Base-by-base conservation (phyloP, 768 basidiomycete species). In the Pleurotus eryngii region DNA sequence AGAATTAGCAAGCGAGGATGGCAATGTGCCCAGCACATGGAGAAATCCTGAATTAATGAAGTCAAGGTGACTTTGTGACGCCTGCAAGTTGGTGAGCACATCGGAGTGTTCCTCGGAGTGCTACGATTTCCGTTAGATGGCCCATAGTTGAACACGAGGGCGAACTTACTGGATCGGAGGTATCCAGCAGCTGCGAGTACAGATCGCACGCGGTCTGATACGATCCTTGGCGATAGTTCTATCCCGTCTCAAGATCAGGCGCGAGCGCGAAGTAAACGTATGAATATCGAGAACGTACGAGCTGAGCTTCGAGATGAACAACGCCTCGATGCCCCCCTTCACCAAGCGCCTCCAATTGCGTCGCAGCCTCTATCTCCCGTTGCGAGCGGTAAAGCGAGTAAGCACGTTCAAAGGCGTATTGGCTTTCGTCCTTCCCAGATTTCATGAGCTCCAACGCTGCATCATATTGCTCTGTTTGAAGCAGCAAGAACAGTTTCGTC, bases 371-470 rank as follows among this genome's bases (percentile, higher is more conserved):
- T 1, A 72, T 68, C 72, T 92, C 89, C 53, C 79, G 79, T 55
- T 92, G 88, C n/a, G 93, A 71, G 27, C 94, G 84, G 69, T 97
- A 96, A 54, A 94, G 71, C 27, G 90, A 82, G 67, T 97, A 97
- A 2, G 90, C 87, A 55, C 79, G 77, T 71, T 94, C 92, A 68
- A 93, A 86, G 8, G 74, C 72, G 62, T 73, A 69, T 45, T 63
- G 60, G 26, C 61, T 68, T 60, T 61, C 59, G 17, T 67, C 68
- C 3, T 63, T 48, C 17, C 43, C 18, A 9, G 48, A 64, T 49
- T 65, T 60, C 61, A 89, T 78, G 43, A 94, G 73, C 2, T 75
- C 69, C 7, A 96, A 76, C 3, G 95, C 93, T 11, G 77, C 65
- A 4, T 76, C 71, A 65, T 95, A 92, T 58, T 87, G 87, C 67